Base-by-base conservation (phyloP, 1,284 basidiomycete species). In the Moesziomyces parantarcticus region DNA sequence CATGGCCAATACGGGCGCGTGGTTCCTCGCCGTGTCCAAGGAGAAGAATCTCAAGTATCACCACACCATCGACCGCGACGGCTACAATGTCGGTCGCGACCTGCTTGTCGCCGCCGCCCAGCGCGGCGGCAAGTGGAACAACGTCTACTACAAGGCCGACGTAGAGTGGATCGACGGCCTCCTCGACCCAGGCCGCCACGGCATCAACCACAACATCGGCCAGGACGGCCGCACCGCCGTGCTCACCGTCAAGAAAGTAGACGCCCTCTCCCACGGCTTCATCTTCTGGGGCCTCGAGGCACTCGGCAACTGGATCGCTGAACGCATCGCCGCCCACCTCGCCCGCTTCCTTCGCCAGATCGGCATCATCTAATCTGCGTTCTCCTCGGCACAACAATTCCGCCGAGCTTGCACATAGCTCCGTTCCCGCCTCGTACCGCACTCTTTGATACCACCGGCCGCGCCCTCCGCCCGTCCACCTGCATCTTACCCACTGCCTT, bases 1-100 rank as follows among this genome's bases (percentile, higher is more conserved):
- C 4, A 49, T 64, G 34, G 82, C 83, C 1, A 62, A 84, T 22
- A 81, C 82, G 1, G 82, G 81, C 23, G 84, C 84, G 1, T 85
- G 84, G 84, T 84, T 84, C 69, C 62, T 85, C 7, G 82, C 83
- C 46, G 81, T 81, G 0, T 78, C 74, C 10, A 83, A 81, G 41
- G 84, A 85, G 51, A 79, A 83, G 65, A 74, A 82, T 32, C 60
- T 81, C 20, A 58, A 68, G 50, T 67, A 71, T 55, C 75, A 69
- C 49, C 84, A 84, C 64, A 82, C 78, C 14, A 84, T 85, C 51
- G 73, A 76, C 4, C 50, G 50, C 18, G 68, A 85, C 54, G 84
- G 84, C 3, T 85, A 85, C 68, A 83, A 85, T 54, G 29, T 75
- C 21, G 84, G 84, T 0, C 59, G 84, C 7, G 77, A 85, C 47